Evolutionary conservation across 2,329 filamentous ascomycete genomes (phyloP).

Genomic region (Clarireedia monteithiana): DNA sequence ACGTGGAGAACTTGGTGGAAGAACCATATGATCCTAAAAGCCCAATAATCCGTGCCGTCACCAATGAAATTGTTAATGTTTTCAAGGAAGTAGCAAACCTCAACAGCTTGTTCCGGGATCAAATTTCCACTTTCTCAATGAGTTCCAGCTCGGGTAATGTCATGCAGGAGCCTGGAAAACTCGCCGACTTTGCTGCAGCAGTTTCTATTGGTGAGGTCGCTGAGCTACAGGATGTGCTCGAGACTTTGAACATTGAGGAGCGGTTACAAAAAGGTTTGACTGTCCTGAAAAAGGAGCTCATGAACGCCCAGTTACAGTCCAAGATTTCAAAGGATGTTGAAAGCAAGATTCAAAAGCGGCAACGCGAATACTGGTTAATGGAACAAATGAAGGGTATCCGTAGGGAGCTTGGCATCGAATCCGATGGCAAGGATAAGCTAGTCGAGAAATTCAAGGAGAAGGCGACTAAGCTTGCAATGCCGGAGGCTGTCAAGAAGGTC

Average conservation of each 20-base stretch:
- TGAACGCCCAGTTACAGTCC: constrained; percentile 93
- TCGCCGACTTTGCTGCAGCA: constrained; percentile 94
- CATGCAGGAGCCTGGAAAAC: constrained; percentile 85
- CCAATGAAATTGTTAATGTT: constrained; percentile 96
- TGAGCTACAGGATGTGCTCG: constrained; percentile 86
- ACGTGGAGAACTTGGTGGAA: constrained; percentile 87
- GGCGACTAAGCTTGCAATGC: constrained; percentile 89
- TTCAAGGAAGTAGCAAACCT: constrained; percentile 95
- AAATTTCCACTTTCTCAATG: constrained; percentile 95
- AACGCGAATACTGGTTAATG: constrained; percentile 97
- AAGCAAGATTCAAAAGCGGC: constrained; percentile 92
- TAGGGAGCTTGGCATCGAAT: constrained; percentile 90
- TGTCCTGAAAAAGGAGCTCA: constrained; percentile 94
- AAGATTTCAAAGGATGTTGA: constrained; percentile 99
- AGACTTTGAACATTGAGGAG: constrained; percentile 84
- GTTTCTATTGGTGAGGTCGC: constrained; percentile 90
- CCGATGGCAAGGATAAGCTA: constrained; percentile 95
- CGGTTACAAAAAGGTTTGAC: constrained; percentile 85
- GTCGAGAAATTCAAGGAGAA: constrained; percentile 98
- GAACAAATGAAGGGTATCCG: constrained; percentile 99
- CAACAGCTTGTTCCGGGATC: constrained; percentile 92
- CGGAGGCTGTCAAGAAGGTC: constrained; percentile 90
- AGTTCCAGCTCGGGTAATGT: constrained; percentile 93
- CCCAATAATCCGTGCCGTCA: constrained; percentile 80
- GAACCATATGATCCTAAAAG: constrained; percentile 87